Base-by-base conservation (phyloP, 2,329 filamentous ascomycete genomes). In the Nectriaceae sp. region DNA sequence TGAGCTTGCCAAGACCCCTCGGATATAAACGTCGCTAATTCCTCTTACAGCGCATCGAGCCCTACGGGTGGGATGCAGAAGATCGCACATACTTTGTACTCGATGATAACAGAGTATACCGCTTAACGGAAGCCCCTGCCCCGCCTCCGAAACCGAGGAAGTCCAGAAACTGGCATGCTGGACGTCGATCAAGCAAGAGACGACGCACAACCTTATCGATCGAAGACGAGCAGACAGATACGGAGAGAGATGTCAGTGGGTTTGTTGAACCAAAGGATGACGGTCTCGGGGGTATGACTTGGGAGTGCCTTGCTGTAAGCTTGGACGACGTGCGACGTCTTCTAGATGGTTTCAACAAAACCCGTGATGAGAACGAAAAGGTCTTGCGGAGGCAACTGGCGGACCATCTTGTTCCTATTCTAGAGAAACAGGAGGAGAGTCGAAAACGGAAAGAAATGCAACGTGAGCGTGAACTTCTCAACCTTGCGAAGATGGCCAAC, bases 81-180 rank as follows among this genome's bases (percentile, higher is more conserved):
- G 92, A 96, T 55, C 86, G 90, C 31, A 85, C 85, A 29, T 96
- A 97, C 65, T 96, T 88, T 63, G 86, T 97, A 3, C 80, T 99
- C 3, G 93, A 97, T 61, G 94, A 99, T 66, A 95, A 97, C 61
- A 83, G 94, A 53, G 76, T 99, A 36, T 99, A 99, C 67, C 88
- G 92, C 47, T 79, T 88, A 52, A 90, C 89, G n/a, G 89, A 96
- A 50, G 80, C 87, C 21, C 82, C 83, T 5, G 71, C 78, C 5
- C 72, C 76, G n/a, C 67, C 76, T 3, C 74, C 77, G n/a, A 89
- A 84, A 61, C 82, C 79, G 21, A 85, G 85, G 59, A 87, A 84
- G 57, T 77, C 78, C 4, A 85, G 82, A 69, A 49, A 53, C 4
- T 57, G 43, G 29, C 62, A 60, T 13, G 83, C 78, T 47, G 79